Conservation (phyloP, 305 asterid species). For the Rubia balearica region DNA sequence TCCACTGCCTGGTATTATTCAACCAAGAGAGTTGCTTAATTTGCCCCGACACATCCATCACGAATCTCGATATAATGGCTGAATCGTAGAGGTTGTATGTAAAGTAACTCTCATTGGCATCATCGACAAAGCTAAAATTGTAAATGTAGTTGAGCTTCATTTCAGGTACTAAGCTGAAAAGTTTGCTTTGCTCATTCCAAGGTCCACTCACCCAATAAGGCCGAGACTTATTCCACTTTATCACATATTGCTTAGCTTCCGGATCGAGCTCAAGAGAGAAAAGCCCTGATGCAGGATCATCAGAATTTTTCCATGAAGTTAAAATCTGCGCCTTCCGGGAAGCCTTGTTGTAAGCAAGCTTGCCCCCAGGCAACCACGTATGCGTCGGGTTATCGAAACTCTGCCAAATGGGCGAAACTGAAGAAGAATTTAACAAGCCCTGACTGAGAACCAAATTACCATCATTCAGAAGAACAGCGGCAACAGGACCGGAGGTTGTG, state of each 20-base stretch:
- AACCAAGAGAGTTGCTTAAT: constrained; percentile 43
- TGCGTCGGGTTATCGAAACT: constrained; percentile 47
- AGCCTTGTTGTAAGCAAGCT: constrained; percentile 35
- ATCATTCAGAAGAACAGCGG: constrained; percentile 40
- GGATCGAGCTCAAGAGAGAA: constrained; percentile 29
- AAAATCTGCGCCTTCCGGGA: constrained; percentile 29
- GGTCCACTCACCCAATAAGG: constrained; percentile 41
- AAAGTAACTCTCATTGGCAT: constrained; percentile 40
- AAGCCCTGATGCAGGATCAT: constrained; percentile 37
- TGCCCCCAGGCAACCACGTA: constrained; percentile 64
- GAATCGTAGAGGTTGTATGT: constrained; percentile 40
- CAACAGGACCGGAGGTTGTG: constrained; percentile 19
- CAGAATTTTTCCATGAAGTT: constrained; percentile 56
- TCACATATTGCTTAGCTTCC: constrained; percentile 10
- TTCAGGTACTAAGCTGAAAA: constrained; percentile 60
- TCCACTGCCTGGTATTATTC: constrained; percentile 30
- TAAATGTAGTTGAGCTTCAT: constrained; percentile 50
- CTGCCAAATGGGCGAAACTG: constrained; percentile 40
- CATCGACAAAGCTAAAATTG: constrained; percentile 37
- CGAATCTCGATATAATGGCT: constrained; percentile 36
- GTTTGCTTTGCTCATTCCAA: constrained; percentile 37
- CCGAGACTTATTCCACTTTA: constrained; percentile 23
- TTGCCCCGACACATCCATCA: constrained; percentile 63
- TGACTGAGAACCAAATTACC: constrained; percentile 46
- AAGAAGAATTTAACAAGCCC: constrained; percentile 12